Evolutionary conservation across 805 yeast species (phyloP), one percentile per base, ranked within the genome.

Genomic region (Danielozyma ontarioensis): DNA sequence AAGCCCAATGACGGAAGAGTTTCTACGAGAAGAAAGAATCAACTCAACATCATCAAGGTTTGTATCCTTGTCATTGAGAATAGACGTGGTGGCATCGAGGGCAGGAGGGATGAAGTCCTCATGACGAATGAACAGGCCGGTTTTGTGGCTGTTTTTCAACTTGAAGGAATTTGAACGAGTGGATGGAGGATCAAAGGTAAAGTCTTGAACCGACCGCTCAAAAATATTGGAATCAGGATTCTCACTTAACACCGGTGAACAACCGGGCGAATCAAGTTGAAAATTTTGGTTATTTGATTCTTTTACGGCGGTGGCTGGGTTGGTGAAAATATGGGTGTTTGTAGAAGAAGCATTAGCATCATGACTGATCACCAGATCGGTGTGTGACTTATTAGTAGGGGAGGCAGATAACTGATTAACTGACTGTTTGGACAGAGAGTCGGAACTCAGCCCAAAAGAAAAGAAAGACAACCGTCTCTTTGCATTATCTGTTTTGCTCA

Each of bases 81-180:
- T 76, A 13, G 79, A 71, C 4, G 93, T 74, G 6, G 95, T 86
- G 15, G 72, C 72, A 47, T 85, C 95, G 45, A 86, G 64, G 5
- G 85, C 85, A 1, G 96, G 89, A 2, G 94, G 83, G 14, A 86
- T 83, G 44, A 59, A 74, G 55, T 87, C 83, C 54, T 85, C 80
- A 6, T 64, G 57, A 23, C 71, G 63, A 34, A 61, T 51, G 25
- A 35, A 45, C 29, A 32, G 51, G 24, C 55, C 56, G 16, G 49
- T 43, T 4, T 56, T 46, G 32, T 48, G 50, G 31, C 47, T 55
- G 10, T 51, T 36, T 27, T 51, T 45, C 3, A 48, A 39, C 29
- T 49, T 36, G 18, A 54, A 45, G 13, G 25, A 25, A 17, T 14
- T 17, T 31, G 18, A 16, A 13, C 11, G 28, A 17, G 16, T 32